Evolutionary conservation across 2,329 filamentous ascomycete species (phyloP).

Genomic region (Venturia effusa): DNA sequence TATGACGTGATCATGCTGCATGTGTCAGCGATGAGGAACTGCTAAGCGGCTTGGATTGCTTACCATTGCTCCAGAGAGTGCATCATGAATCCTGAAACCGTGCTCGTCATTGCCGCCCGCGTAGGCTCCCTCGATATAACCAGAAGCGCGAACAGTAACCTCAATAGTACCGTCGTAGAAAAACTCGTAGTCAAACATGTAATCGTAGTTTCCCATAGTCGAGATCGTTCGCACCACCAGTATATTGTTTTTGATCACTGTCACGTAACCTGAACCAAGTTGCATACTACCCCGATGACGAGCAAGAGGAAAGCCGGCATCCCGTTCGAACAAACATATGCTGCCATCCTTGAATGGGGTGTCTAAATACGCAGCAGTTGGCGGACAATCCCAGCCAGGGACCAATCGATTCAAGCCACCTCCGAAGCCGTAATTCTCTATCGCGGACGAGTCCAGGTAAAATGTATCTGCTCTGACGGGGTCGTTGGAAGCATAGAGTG

Average conservation of each 20-base stretch:
- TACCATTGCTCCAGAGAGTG: conserved; percentile 21
- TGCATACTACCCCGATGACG: conserved; percentile 25
- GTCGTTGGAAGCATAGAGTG: conserved; percentile 40
- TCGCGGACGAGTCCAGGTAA: conserved; percentile 29
- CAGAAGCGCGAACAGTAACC: conserved; percentile 28
- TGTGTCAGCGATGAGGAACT: conserved; percentile 15
- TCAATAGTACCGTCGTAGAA: conserved; percentile 34
- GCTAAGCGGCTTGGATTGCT: conserved; percentile 29
- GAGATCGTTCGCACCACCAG: conserved; percentile 37
- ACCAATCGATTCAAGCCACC: conserved; percentile 27
- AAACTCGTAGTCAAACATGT: conserved; percentile 37
- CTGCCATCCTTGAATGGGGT: conserved; percentile 22
- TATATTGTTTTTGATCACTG: conserved; percentile 22
- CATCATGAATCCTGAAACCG: conserved; percentile 18
- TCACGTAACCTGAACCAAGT: conserved; percentile 19
- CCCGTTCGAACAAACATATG: conserved; percentile 32
- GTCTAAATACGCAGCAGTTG: conserved; percentile 27
- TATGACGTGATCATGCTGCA: conserved; percentile 22
- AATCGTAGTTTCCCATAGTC: conserved; percentile 44
- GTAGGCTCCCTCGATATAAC: conserved; percentile 25
- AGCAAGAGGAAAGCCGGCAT: conserved; percentile 23
- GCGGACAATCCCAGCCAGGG: conserved; percentile 33
- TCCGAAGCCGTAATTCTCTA: conserved; percentile 27
- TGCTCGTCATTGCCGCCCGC: conserved; percentile 13
- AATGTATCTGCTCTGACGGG: conserved; percentile 33